Conservation (phyloP, 306 rosid species). For the Trifolium dubium region DNA sequence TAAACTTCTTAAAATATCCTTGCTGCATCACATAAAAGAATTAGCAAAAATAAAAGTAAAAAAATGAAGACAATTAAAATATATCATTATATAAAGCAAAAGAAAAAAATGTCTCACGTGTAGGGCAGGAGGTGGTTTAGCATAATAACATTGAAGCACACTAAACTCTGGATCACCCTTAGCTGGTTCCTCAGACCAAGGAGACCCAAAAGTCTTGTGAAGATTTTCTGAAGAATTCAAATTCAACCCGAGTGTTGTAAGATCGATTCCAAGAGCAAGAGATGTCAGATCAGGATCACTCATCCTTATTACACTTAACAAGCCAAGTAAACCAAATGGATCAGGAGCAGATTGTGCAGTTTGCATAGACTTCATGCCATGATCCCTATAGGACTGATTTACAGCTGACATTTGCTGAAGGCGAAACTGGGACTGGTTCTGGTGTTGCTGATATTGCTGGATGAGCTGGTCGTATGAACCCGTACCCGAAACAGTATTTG, state of each 20-base stretch:
- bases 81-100: not conserved
- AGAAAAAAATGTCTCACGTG: slow-evolving; percentile 59
- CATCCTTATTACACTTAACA: slow-evolving; percentile 93
- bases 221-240: slow-evolving; percentile 95
- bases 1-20: slow-evolving; percentile 68
- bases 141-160: slow-evolving; percentile 85
- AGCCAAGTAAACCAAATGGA: slow-evolving; percentile 91
- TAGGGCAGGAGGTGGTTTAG: slow-evolving; percentile 78
- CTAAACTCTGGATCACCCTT: slow-evolving; percentile 95
- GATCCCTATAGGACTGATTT: slow-evolving; percentile 87
- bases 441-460: slow-evolving; percentile 93
- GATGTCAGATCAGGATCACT: slow-evolving; percentile 92
- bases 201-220: slow-evolving; percentile 97
- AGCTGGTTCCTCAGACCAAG: slow-evolving; percentile 96
- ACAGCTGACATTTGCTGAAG: slow-evolving; percentile 80
- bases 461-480: slow-evolving; percentile 87
- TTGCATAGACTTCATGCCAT: slow-evolving; percentile 79
- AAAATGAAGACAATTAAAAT: not conserved
- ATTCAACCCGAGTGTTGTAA: slow-evolving; percentile 92
- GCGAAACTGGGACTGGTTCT: slow-evolving; percentile 87
- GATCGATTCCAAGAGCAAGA: slow-evolving; percentile 96
- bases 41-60: slow-evolving; percentile 12
- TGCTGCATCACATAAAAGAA: slow-evolving; percentile 55
- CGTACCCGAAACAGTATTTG: slow-evolving; percentile 81
- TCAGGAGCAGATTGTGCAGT: slow-evolving; percentile 79